Evolutionary conservation across 768 basidiomycete species (phyloP).

Genomic region (Lentinula guzmanii): DNA sequence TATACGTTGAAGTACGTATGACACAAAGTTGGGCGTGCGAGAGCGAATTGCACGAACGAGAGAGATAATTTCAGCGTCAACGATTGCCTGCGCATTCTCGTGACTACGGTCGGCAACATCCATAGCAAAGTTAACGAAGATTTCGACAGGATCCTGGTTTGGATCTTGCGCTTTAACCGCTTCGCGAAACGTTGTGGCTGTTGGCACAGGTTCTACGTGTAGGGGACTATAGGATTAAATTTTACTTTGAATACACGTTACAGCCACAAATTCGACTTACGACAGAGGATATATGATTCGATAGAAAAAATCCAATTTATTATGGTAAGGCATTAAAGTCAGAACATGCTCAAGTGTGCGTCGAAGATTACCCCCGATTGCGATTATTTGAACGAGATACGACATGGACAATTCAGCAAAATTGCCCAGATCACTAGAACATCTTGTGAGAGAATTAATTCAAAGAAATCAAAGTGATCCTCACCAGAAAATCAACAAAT

Average conservation of each 20-base stretch:
- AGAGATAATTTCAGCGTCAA: constrained; percentile 5
- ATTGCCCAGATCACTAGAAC: background rate
- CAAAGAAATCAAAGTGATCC: background rate
- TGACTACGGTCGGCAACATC: constrained; percentile 7
- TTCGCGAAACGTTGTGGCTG: constrained; percentile 5
- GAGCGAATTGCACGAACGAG: background rate
- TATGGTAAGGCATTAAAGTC: constrained; percentile 1
- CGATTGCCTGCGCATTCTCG: constrained; percentile 4
- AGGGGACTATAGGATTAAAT: background rate
- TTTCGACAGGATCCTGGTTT: constrained; percentile 1
- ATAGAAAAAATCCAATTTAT: constrained; percentile 11
- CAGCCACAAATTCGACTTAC: background rate
- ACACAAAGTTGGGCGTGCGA: background rate
- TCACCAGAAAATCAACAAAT: constrained; percentile 10
- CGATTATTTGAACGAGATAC: constrained; percentile 8
- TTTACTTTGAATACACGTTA: background rate
- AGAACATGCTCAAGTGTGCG: constrained; percentile 6
- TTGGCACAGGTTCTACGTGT: background rate
- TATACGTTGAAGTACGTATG: background rate
- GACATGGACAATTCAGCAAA: background rate
- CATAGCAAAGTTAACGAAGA: constrained; percentile 8
- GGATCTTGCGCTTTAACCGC: constrained; percentile 2
- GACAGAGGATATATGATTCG: constrained; percentile 9
- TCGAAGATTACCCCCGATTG: constrained; percentile 2
- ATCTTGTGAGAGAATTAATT: background rate